Conservation (phyloP, 192 early-diverging fungal species). For the Coemansia sp. region DNA sequence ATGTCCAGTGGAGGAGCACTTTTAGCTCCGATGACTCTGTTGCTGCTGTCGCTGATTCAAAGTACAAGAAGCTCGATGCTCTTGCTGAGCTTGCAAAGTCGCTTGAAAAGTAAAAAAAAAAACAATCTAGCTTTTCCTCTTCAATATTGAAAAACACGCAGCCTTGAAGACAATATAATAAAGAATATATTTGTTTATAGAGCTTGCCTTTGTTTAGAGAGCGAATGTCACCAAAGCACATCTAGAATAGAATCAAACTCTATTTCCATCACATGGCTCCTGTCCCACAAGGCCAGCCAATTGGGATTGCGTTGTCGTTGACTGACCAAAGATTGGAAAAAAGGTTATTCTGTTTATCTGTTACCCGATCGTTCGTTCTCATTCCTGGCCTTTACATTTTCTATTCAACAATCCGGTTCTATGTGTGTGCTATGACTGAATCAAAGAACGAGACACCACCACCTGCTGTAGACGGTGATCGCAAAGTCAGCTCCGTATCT, state of each 20-base stretch:
- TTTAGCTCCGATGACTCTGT: constrained; percentile 55
- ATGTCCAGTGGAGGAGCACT: constrained; percentile 62
- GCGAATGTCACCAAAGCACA: no score
- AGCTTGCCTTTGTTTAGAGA: neutral
- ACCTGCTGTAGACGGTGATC: neutral
- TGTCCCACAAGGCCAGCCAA: neutral
- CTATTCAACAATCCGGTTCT: neutral
- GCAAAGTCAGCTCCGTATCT: neutral
- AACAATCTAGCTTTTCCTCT: neutral
- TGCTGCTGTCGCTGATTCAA: constrained; percentile 56
- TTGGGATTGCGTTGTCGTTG: neutral
- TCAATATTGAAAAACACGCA: no score
- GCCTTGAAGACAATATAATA: no score
- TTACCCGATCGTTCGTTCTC: neutral
- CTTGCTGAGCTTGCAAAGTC: constrained; percentile 59
- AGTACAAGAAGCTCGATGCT: constrained; percentile 64
- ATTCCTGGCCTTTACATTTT: neutral
- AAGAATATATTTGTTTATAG: neutral
- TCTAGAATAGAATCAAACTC: neutral
- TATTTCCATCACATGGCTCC: neutral
- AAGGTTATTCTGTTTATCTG: neutral
- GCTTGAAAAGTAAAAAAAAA: neutral
- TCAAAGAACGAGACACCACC: neutral
- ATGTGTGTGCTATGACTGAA: constrained; percentile 3
- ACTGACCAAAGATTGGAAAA: neutral